phyloP scores from a whole-genome alignment of 805 yeast genomes.

The Starmerella riodocensis region DNA sequence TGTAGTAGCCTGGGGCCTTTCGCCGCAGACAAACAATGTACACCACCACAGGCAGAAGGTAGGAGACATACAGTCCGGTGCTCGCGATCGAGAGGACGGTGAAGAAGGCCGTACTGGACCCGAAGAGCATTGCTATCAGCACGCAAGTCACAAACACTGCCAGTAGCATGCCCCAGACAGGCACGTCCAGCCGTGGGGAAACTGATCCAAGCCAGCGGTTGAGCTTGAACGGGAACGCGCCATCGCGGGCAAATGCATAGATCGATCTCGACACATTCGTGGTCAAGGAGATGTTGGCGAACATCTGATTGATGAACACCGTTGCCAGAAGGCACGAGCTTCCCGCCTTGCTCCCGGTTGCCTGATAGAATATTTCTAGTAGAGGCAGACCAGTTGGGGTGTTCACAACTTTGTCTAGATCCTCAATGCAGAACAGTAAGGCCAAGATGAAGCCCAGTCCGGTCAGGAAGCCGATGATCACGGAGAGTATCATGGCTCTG shows the following conservation, averaged over 20 bases:
- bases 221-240: constrained; percentile 43
- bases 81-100: constrained; percentile 51
- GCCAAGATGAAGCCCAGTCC: constrained; percentile 26
- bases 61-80: constrained; percentile 44
- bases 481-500: constrained; percentile 47
- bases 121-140: constrained; percentile 46
- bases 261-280: constrained; percentile 58
- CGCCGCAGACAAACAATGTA: constrained; percentile 19
- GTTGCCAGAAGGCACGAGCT: constrained; percentile 37
- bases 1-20: constrained; percentile 38
- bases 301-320: constrained; percentile 41
- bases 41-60: constrained; percentile 40
- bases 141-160: constrained; percentile 39
- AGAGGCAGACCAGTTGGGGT: constrained; percentile 52
- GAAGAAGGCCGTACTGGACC: constrained; percentile 53
- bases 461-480: constrained; percentile 53
- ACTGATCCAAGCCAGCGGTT: constrained; percentile 36
- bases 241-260: constrained; percentile 58
- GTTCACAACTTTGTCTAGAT: constrained; percentile 36
- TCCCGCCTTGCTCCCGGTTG: constrained; percentile 39
- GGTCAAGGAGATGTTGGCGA: constrained; percentile 47
- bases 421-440: constrained; percentile 41
- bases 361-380: constrained; percentile 49
- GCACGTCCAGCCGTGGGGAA: constrained; percentile 38
- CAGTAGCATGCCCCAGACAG: constrained; percentile 46